Base-by-base conservation (phyloP, 2,329 filamentous ascomycete genomes). In the Aspergillus eucalypticola region DNA sequence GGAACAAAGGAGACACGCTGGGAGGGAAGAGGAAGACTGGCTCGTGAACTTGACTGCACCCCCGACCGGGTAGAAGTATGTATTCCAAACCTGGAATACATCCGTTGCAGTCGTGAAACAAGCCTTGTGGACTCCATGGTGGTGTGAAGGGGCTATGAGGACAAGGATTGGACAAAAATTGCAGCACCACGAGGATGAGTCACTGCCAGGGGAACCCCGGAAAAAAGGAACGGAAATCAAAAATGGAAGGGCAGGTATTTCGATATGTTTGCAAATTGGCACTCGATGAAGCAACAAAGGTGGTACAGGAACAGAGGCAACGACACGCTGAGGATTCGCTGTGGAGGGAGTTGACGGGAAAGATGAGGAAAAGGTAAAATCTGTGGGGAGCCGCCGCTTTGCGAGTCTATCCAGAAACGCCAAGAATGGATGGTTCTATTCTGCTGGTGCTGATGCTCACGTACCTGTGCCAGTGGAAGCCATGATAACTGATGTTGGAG, bases 91-190 rank as follows among this genome's bases (percentile, higher is more conserved):
- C 4, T 42, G 53, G 39, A 53, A 21, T 29, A 38, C 29, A 51
- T 19, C 49, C 10, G 15, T 5, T 17, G 46, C 46, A 50, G 23
- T 56, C 60, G 64, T 23, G 63, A 51, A 53, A 68, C 52, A 59
- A 70, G 63, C 63, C 65, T 67, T 61, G 66, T 50, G 53, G 64
- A 54, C 48, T 55, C 64, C 70, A 71, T 71, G 46, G 13, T 17
- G 25, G 25, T 17, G 25, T 29, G 23, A 32, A 50, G 25, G n/a
- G 46, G 8, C 3, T 17, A 6, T 7, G n/a, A 11, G 10, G 25
- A 17, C 27, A 50, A n/a, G 10, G 15, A 6, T n/a, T 23, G 2
- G 23, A 44, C 17, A 17, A 17, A 21, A 23, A 23, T 15, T 44
- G 41, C 41, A 44, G 21, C 41, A 44, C 41, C 10, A 10, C 23